Percentiles rank a stretch among this genome's conserved stretches.
phyloP scores from a whole-genome alignment of 2,329 filamentous ascomycete genomes.

The Xylariaceae sp. region DNA sequence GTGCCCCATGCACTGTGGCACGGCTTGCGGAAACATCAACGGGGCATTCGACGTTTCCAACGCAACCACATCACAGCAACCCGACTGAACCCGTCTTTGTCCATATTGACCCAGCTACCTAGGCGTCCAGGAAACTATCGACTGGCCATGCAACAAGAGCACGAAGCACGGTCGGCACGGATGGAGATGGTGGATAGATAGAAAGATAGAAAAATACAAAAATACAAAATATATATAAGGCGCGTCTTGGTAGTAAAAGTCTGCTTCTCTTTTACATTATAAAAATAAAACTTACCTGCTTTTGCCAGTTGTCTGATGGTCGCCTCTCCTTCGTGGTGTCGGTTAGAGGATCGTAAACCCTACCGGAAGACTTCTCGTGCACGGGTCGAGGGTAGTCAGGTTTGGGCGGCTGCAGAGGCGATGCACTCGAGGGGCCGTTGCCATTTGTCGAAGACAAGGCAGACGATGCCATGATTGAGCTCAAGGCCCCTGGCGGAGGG shows the following conservation, averaged over 20 bases:
- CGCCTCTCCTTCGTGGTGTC: constrained; percentile 51
- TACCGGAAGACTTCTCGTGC: constrained; percentile 50
- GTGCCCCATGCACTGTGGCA: constrained; percentile 28
- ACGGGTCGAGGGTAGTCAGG: constrained; percentile 44
- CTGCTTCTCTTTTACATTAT: neutral
- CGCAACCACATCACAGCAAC: constrained; percentile 7
- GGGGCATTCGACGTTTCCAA: constrained; percentile 9
- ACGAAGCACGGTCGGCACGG: constrained; percentile 4
- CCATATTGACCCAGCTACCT: neutral
- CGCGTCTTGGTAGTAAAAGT: neutral
- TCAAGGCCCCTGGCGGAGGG: constrained; percentile 43
- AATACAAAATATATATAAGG: no score
- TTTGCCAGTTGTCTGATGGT: constrained; percentile 45
- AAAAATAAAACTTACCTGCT: constrained; percentile 40
- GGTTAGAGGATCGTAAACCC: constrained; percentile 54
- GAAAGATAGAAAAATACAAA: neutral
- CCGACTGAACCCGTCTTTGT: constrained; percentile 16
- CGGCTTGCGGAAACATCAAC: constrained; percentile 17
- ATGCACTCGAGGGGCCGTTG: constrained; percentile 41
- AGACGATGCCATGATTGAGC: constrained; percentile 43
- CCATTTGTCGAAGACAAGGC: constrained; percentile 42
- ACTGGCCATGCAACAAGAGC: constrained; percentile 4
- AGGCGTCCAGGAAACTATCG: neutral
- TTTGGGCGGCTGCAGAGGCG: constrained; percentile 44
- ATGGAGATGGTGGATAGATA: neutral